Base-by-base conservation (phyloP, 345 rosid species). In the Raphanus sativus region DNA sequence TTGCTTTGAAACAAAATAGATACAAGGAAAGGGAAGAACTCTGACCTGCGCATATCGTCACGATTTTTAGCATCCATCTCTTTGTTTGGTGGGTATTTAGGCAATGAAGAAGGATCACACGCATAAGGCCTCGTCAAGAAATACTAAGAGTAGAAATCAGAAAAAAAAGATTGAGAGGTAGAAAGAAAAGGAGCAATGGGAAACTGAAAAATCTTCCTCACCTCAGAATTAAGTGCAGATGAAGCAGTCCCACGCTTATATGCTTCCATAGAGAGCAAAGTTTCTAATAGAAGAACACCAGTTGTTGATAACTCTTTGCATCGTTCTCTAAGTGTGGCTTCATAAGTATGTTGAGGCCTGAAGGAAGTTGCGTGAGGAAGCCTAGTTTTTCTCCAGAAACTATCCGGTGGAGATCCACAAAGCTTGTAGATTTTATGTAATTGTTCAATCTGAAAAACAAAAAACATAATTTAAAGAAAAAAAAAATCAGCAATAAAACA, bases 61-160 rank as follows among this genome's bases (percentile, higher is more conserved):
- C 92, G 86, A 28, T 67, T 45, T 83, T 87, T 91, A 50, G 89
- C 97, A 81, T 91, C 94, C 77, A 91, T 85, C 83, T 91, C 97
- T 74, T 84, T 91, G 76, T 85, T 91, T 62, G 97, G 92, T 59
- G 93, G 83, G 78, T 91, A 91, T 80, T 83, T 86, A 68, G 94
- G 94, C 79, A 91, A 79, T 75, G 80, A 80, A 71, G 94, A 89
- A 24, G 97, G 92, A 13, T 87, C 89, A 68, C 92, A 89, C 0
- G 97, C 85, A 50, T 78, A 86, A 48, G 97, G 97, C 73, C 59
- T 69, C 56, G 87, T 85, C 40, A 67, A 81, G 83, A 91, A 89
- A 75, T 86, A 89, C 96, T 89, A 83, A 34, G 69, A 58, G 1
- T 1, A n/a, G 4, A 40, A 68, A 15, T 74, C 38, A 79, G 62